Evolutionary conservation across 2,329 filamentous ascomycete species (phyloP).

Genomic region (Aureobasidium uvarum): DNA sequence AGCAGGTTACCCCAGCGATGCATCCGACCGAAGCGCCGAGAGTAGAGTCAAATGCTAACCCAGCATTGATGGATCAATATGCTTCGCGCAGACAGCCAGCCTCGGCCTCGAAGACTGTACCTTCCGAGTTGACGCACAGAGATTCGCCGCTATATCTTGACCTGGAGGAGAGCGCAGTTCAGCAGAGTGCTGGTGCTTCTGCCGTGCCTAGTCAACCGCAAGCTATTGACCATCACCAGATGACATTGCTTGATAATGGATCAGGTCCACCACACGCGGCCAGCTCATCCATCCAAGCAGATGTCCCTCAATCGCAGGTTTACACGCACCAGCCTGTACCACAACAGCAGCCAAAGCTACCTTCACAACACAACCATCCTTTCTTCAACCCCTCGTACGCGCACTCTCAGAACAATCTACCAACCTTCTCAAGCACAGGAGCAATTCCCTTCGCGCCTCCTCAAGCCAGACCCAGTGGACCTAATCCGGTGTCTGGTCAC

Average conservation of each 20-base stretch:
- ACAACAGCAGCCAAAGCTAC: background rate
- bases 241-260: background rate
- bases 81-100: background rate
- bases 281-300: background rate
- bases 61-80: background rate
- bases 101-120: background rate
- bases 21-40: background rate
- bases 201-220: background rate
- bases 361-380: background rate
- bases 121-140: slow-evolving; percentile 2
- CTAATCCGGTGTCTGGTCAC: slow-evolving; percentile 1
- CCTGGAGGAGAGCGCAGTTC: background rate
- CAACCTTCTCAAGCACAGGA: slow-evolving; percentile 34
- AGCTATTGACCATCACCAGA: background rate
- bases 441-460: slow-evolving; percentile 36
- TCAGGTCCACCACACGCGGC: background rate
- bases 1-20: background rate
- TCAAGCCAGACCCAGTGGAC: background rate
- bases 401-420: slow-evolving; percentile 23
- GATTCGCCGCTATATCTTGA: slow-evolving; percentile 13
- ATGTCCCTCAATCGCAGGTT: background rate
- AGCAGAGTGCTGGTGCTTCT: background rate
- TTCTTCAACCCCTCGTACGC: slow-evolving; percentile 18
- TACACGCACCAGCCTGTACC: background rate
- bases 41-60: background rate